These are phyloP conservation scores for Arthrobotrys pseudoclavata DNA, from an alignment of 2,329 filamentous ascomycete genomes.

Conservation along the genomic window DNA sequence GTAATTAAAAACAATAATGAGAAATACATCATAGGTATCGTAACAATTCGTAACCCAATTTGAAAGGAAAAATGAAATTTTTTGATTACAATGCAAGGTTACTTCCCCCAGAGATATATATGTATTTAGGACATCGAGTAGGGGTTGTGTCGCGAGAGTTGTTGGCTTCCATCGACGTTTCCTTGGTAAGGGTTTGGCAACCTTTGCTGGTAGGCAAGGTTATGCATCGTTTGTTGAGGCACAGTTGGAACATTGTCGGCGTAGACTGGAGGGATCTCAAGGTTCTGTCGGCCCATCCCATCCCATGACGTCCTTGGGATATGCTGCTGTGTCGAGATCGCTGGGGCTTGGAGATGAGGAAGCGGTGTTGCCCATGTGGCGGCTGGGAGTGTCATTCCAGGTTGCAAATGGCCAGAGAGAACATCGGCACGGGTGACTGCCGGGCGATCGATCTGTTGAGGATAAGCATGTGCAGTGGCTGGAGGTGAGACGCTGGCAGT, in stretches of 20 bases:
- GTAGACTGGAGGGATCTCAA: slow-evolving; percentile 54
- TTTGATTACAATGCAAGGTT: slow-evolving; percentile 51
- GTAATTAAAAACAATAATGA: slow-evolving; percentile 44
- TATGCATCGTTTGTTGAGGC: slow-evolving; percentile 47
- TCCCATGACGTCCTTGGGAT: slow-evolving; percentile 58
- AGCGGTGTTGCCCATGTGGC: slow-evolving; percentile 54
- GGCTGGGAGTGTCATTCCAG: slow-evolving; percentile 50
- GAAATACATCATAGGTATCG: slow-evolving; percentile 58
- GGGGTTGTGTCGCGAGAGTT: slow-evolving; percentile 53
- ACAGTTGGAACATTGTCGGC: slow-evolving; percentile 49
- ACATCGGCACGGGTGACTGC: slow-evolving; percentile 54
- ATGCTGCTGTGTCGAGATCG: slow-evolving; percentile 47
- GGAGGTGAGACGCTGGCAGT: slow-evolving; percentile 57
- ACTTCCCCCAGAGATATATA: slow-evolving; percentile 34
- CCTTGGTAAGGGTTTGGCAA: slow-evolving; percentile 52
- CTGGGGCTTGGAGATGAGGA: slow-evolving; percentile 52
- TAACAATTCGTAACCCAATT: slow-evolving; percentile 58
- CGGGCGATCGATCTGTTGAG: slow-evolving; percentile 53
- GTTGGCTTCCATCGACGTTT: slow-evolving; percentile 52
- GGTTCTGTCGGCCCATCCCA: slow-evolving; percentile 50
- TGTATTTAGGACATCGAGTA: slow-evolving; percentile 52
- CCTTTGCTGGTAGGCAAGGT: slow-evolving; percentile 48
- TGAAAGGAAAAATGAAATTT: slow-evolving; percentile 42
- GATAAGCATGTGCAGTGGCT: slow-evolving; percentile 47
- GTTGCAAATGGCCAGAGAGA: slow-evolving; percentile 48